A percentile compares a stretch with the other conserved stretches of the same genome.
phyloP scores from a whole-genome alignment of 768 basidiomycete species.

The Psilocybe azurescens region DNA sequence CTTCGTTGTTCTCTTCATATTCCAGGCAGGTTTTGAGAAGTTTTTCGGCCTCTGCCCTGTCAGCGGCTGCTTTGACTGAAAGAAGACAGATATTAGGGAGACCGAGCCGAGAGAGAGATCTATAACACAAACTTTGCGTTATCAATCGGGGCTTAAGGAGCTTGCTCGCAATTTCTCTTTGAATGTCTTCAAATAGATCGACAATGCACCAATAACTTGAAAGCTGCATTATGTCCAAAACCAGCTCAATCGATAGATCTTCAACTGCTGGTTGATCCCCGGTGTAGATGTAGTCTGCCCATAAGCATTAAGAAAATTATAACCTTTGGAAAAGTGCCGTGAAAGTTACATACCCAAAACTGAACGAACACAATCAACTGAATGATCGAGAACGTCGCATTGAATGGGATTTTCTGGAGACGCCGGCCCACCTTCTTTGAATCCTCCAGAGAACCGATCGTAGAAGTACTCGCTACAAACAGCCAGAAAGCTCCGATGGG shows the following conservation, averaged over 20 bases:
- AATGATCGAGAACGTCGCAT: conserved; percentile 13
- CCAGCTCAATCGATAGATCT: conserved; percentile 11
- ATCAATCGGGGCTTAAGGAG: conserved; percentile 35
- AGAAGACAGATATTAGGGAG: background rate
- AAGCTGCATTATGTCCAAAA: conserved; percentile 33
- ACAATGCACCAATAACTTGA: conserved; percentile 31
- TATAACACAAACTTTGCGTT: conserved; percentile 24
- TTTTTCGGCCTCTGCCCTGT: conserved; percentile 20
- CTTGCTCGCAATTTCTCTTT: conserved; percentile 31
- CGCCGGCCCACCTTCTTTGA: conserved; percentile 25
- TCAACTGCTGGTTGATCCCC: conserved; percentile 17
- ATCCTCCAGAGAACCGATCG: conserved; percentile 31
- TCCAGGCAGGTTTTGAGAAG: conserved; percentile 29
- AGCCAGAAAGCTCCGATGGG: conserved; percentile 45
- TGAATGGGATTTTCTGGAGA: conserved; percentile 20
- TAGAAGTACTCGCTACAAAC: conserved; percentile 38
- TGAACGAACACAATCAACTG: conserved; percentile 26
- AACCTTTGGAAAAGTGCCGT: background rate
- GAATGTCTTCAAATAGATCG: conserved; percentile 30
- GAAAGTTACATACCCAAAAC: conserved; percentile 32
- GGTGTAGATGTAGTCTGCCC: conserved; percentile 39
- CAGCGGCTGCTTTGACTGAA: conserved; percentile 31
- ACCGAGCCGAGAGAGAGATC: background rate
- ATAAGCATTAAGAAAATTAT: background rate
- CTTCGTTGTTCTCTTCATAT: conserved; percentile 32